These are phyloP conservation scores for Zarea fungicola DNA, from an alignment of 2,329 filamentous ascomycete species.

Conservation along the genomic window DNA sequence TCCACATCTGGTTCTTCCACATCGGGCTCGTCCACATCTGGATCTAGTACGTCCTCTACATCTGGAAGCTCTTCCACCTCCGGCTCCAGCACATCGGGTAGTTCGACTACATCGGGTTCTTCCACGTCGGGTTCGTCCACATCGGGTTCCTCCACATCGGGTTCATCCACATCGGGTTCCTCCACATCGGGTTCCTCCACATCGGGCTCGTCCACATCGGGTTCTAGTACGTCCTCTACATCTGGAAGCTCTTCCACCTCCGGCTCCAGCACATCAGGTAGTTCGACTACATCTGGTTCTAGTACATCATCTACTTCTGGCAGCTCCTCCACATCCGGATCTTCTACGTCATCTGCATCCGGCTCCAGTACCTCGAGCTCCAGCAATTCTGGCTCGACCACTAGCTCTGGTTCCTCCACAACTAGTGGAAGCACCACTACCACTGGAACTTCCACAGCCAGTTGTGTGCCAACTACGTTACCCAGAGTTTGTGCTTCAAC, in stretches of 20 bases:
- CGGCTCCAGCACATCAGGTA: background rate
- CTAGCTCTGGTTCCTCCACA: background rate
- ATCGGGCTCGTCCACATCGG: background rate
- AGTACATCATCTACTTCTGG: background rate
- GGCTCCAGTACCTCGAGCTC: background rate
- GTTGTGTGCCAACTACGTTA: conserved; percentile 14
- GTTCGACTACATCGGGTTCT: background rate
- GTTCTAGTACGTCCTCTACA: background rate
- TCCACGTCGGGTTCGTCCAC: too few relatives aligned
- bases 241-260: background rate
- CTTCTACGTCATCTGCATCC: background rate
- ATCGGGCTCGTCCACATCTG: background rate
- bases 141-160: background rate
- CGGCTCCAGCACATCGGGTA: background rate
- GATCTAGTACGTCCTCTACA: background rate
- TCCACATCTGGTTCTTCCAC: background rate
- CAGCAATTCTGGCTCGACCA: too few relatives aligned
- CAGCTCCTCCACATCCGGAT: too few relatives aligned
- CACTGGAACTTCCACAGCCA: background rate
- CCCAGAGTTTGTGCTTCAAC: conserved; percentile 11
- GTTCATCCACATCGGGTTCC: background rate
- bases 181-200: background rate
- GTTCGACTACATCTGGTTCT: background rate
- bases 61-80: background rate
- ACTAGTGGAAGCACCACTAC: background rate